Evolutionary conservation across 2,329 filamentous ascomycete genomes (phyloP), one percentile per base, ranked within the genome.

Genomic region (Penicillium aurantiogriseum): DNA sequence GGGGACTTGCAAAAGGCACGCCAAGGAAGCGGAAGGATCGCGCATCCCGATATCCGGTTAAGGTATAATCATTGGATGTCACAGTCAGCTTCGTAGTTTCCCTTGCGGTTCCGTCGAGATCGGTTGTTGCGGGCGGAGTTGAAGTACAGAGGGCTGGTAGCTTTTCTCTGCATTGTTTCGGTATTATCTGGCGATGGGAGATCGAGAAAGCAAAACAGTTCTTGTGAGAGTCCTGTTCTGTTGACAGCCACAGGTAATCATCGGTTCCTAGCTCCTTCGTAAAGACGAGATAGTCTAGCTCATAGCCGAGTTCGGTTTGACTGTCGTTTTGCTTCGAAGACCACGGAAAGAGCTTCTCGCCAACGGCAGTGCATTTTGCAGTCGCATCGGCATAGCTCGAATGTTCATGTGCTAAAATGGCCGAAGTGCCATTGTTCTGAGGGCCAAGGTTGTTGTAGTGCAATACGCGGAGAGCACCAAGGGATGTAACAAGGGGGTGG

Each of bases 1-100:
- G 79, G 4, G 79, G 75, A 3, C 77, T 63, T 1, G 77, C 80
- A 50, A 81, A 82, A 0, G 80, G 80, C 3, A 82, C 72, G 0
- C 79, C 79, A 0, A 77, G 67, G 62, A 81, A 82, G 3, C 65
- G 66, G 54, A 69, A 69, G 19, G 67, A 69, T n/a, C 66, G 66
- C 10, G 63, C 65, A 56, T 69, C 66, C 4, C 67, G 67, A 51
- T 67, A 69, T 25, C 67, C 66, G 4, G 67, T 68, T n/a, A 68
- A 15, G 2, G 48, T 62, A 55, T 66, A 66, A 15, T 51, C 57
- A 2, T 63, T 38, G 6, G 51, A 60, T n/a, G 25, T 31, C 23
- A 68, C 53, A 1, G 54, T 53, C 29, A 69, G n/a, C 33, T 66
- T 67, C 3, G 66, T 62, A n/a, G 56, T 58, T 19, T 56, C 52